Conservation (phyloP, 192 early-diverging fungal species). For the Jimgerdemannia lactiflua region DNA sequence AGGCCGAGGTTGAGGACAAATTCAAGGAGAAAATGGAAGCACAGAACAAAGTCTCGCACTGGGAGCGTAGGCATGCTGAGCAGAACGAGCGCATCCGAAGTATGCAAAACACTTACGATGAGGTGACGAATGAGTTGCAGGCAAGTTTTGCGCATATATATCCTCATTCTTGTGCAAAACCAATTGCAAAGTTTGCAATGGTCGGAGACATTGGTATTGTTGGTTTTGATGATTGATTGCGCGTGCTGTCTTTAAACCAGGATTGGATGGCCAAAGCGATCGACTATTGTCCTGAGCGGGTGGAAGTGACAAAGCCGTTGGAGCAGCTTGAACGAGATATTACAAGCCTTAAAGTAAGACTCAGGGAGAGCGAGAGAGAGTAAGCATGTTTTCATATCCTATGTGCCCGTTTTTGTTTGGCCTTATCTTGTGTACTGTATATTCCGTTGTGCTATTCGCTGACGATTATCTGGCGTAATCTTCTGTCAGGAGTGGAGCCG, state of each 20-base stretch:
- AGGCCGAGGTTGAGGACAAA: neutral
- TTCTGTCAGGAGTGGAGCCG: slow-evolving; percentile 46
- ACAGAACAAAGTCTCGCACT: neutral
- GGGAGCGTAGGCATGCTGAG: slow-evolving; percentile 23
- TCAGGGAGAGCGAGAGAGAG: slow-evolving; percentile 52
- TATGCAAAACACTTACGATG: slow-evolving; percentile 47
- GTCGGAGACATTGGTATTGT: no score
- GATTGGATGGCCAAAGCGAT: slow-evolving; percentile 50
- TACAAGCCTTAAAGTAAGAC: slow-evolving; percentile 39
- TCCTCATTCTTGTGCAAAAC: no score
- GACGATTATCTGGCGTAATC: no score
- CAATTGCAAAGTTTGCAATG: no score
- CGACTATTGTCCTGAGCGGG: slow-evolving; percentile 59
- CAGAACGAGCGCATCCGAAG: slow-evolving; percentile 46
- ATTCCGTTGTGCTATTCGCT: no score
- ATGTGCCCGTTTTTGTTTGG: neutral
- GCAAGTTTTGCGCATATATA: neutral
- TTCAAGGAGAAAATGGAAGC: neutral
- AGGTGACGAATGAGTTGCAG: slow-evolving; percentile 27
- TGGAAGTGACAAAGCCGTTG: slow-evolving; percentile 41
- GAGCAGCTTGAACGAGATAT: slow-evolving; percentile 62
- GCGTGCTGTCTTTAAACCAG: slow-evolving; percentile 1
- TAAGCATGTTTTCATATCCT: neutral
- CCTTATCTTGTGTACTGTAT: neutral
- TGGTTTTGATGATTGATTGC: no score